phyloP scores from a whole-genome alignment of 768 basidiomycete genomes.

The Leccinum barrowsii region DNA sequence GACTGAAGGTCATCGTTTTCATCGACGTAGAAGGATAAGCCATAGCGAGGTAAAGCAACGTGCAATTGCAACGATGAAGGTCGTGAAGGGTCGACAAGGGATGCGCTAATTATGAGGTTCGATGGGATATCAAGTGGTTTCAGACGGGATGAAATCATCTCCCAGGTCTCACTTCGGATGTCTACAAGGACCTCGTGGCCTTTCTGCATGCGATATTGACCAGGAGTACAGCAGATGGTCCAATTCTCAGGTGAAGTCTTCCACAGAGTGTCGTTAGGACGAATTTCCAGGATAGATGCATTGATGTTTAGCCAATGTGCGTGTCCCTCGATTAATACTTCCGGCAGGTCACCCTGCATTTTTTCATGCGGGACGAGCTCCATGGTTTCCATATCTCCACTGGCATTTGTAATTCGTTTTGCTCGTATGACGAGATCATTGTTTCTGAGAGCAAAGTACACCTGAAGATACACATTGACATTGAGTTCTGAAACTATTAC shows the following conservation, averaged over 20 bases:
- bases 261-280: slow-evolving; percentile 20
- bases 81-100: neutral
- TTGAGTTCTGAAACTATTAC: neutral
- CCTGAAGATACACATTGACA: slow-evolving; percentile 1
- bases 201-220: neutral
- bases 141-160: slow-evolving; percentile 17
- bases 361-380: slow-evolving; percentile 22
- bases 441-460: slow-evolving; percentile 21
- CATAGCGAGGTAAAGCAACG: slow-evolving; percentile 36
- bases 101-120: slow-evolving; percentile 18
- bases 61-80: slow-evolving; percentile 13
- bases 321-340: slow-evolving; percentile 11
- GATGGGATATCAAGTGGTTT: slow-evolving; percentile 6
- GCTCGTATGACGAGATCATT: slow-evolving; percentile 20
- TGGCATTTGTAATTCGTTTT: neutral
- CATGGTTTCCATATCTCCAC: slow-evolving; percentile 1
- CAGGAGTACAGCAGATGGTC: slow-evolving; percentile 11
- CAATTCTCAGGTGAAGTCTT: slow-evolving; percentile 18
- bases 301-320: slow-evolving; percentile 29
- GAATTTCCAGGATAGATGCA: slow-evolving; percentile 21
- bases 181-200: slow-evolving; percentile 16
- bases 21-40: slow-evolving; percentile 37
- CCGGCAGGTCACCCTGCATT: slow-evolving; percentile 22
- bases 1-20: slow-evolving; percentile 33
- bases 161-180: slow-evolving; percentile 22